These are phyloP conservation scores for Galerina marginata DNA, from an alignment of 768 basidiomycete genomes.

Conservation along the genomic window DNA sequence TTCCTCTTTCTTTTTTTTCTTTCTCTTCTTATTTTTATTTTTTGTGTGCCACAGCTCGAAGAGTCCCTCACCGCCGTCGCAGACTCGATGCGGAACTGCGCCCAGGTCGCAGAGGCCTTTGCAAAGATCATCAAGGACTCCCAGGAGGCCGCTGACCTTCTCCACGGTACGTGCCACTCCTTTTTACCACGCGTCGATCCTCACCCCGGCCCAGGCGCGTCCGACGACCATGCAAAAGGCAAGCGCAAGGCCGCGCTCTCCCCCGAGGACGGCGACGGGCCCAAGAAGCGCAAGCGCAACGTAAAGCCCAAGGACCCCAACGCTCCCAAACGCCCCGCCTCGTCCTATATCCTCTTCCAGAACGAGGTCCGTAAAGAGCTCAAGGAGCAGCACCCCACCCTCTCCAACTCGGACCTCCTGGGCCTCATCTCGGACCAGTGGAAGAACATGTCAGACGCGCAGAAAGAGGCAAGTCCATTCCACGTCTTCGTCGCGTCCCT, in stretches of 20 bases:
- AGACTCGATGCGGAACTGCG: slow-evolving; percentile 66
- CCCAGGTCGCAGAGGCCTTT: slow-evolving; percentile 64
- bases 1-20: background rate
- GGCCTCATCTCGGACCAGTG: slow-evolving; percentile 75
- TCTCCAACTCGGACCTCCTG: slow-evolving; percentile 77
- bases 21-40: slow-evolving; percentile 15
- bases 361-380: slow-evolving; percentile 84
- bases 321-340: slow-evolving; percentile 92
- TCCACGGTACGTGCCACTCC: slow-evolving; percentile 25
- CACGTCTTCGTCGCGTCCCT: slow-evolving; percentile 20
- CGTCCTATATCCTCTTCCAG: slow-evolving; percentile 94
- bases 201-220: slow-evolving; percentile 20
- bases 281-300: slow-evolving; percentile 62
- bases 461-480: slow-evolving; percentile 68
- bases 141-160: slow-evolving; percentile 22
- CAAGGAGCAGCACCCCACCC: slow-evolving; percentile 63
- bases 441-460: slow-evolving; percentile 65
- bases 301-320: slow-evolving; percentile 87
- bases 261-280: slow-evolving; percentile 44
- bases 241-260: slow-evolving; percentile 60
- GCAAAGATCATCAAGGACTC: slow-evolving; percentile 51
- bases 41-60: slow-evolving; percentile 49
- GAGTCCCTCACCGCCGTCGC: slow-evolving; percentile 61
- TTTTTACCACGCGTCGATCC: slow-evolving; percentile 22
- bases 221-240: slow-evolving; percentile 34